Base-by-base conservation (phyloP, 108 stramenopile genomes). In the Cylindrotheca closterium region DNA sequence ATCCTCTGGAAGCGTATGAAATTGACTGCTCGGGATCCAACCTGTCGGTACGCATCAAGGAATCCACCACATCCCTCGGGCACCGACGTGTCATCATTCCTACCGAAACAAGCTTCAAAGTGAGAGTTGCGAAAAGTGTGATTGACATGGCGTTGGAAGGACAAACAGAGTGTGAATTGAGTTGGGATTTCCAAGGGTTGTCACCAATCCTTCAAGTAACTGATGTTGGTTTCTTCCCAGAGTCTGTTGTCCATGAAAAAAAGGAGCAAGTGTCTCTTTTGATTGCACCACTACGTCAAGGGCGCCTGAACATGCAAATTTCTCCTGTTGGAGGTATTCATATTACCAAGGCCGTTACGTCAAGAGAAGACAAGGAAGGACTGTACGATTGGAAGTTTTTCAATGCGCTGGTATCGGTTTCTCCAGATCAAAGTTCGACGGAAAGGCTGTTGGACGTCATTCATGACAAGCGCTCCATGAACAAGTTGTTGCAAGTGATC, bases 371-470 rank as follows among this genome's bases (percentile, higher is more conserved):
- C 55, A 86, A 85, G 70, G 85, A 88, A 58, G 82, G 85, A 10
- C 63, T 93, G 3, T 93, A 85, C 58, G 88, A 89, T 61, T 93
- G 88, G 88, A 87, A 88, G 56, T 95, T 95, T 58, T 95, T 95
- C 82, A 92, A 92, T 65, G 94, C 94, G 1, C 52, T 95, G 4
- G 91, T 95, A 24, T 86, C 87, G 0, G 22, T 51, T 19, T 50
- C 48, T 37, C 94, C 94, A 1, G 89, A 92, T 55, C 77, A 86
- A 18, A 82, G 87, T 45, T 87, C 93, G 23, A 64, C 78, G 5
- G 75, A 72, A 30, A 73, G 83, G 4, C 73, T 90, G 21, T 51
- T 90, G 48, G 82, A 94, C 67, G 88, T 94, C 4, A 48, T 94
- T 24, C 86, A 94, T 55, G 93, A 91, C 65, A 87, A 89, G 54